Percentiles rank a stretch among this genome's conserved stretches.
phyloP scores from a whole-genome alignment of 352 stramenopile species.

The Globisporangium iwayamae region DNA sequence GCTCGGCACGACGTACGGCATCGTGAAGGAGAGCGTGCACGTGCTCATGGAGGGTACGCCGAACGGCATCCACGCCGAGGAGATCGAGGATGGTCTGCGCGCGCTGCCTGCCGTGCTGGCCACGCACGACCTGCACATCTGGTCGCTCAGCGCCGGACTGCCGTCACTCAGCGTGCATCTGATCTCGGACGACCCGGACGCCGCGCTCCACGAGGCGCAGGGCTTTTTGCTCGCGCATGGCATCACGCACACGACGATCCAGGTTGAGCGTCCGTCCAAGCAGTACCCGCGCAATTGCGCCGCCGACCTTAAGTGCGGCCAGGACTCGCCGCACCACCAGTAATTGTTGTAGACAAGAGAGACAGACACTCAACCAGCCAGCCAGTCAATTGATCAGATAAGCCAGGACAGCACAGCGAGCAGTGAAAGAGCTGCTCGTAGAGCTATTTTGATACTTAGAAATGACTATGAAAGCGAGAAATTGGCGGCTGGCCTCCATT shows the following conservation, averaged over 20 bases:
- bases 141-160: constrained; percentile 92
- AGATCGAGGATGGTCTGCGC: constrained; percentile 82
- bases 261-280: constrained; percentile 71
- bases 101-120: constrained; percentile 83
- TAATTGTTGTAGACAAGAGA: constrained; percentile 12
- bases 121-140: constrained; percentile 98
- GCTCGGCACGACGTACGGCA: constrained; percentile 89
- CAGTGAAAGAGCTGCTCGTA: too few species aligned
- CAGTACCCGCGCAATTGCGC: constrained; percentile 73
- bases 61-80: constrained; percentile 81
- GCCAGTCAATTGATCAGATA: too few species aligned
- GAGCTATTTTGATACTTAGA: too few species aligned
- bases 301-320: constrained; percentile 65
- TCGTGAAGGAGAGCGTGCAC: constrained; percentile 89
- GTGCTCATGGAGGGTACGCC: constrained; percentile 97
- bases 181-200: constrained; percentile 60
- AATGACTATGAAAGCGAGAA: too few species aligned
- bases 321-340: constrained; percentile 61
- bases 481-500: too few species aligned
- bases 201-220: constrained; percentile 67
- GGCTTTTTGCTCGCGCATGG: constrained; percentile 65
- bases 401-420: too few species aligned
- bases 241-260: constrained; percentile 89
- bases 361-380: not conserved
- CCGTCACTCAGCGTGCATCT: constrained; percentile 93